These are phyloP conservation scores for Flammula alnicola DNA, from an alignment of 1,284 basidiomycete species.

Conservation along the genomic window DNA sequence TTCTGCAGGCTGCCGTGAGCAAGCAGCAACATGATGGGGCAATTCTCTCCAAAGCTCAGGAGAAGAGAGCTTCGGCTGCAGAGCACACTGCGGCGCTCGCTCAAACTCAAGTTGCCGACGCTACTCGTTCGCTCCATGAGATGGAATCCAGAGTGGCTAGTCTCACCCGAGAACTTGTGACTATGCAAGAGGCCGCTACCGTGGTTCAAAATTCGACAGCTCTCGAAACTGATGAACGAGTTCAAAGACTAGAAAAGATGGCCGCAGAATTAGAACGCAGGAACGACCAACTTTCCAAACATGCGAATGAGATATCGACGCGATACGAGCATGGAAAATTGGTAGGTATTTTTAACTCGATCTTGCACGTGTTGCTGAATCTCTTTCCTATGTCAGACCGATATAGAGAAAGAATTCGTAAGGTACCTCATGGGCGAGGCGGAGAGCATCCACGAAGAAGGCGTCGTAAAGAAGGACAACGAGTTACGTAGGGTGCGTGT, in stretches of 20 bases:
- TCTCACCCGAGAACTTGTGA: constrained; percentile 17
- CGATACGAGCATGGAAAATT: constrained; percentile 44
- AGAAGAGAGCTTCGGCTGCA: constrained; percentile 26
- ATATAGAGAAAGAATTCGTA: constrained; percentile 52
- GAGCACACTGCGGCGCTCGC: constrained; percentile 26
- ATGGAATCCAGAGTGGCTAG: constrained; percentile 24
- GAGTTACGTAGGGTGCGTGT: constrained; percentile 53
- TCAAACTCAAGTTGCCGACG: constrained; percentile 16
- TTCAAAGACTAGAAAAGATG: constrained; percentile 12
- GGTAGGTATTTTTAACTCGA: constrained; percentile 31
- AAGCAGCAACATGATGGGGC: background rate
- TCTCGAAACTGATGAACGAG: constrained; percentile 1
- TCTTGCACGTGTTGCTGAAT: background rate
- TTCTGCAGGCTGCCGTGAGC: background rate
- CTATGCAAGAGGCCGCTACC: constrained; percentile 13
- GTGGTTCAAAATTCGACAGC: background rate
- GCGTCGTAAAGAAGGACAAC: constrained; percentile 53
- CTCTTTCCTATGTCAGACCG: constrained; percentile 38
- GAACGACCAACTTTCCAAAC: constrained; percentile 13
- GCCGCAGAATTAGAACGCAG: constrained; percentile 19
- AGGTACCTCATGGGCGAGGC: constrained; percentile 45
- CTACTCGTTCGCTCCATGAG: constrained; percentile 20
- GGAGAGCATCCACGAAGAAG: constrained; percentile 50
- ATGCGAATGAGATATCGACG: constrained; percentile 14
- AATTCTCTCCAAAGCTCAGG: constrained; percentile 28